Base-by-base conservation (phyloP, 2,329 filamentous ascomycete species). In the Magnaporthales sp. region DNA sequence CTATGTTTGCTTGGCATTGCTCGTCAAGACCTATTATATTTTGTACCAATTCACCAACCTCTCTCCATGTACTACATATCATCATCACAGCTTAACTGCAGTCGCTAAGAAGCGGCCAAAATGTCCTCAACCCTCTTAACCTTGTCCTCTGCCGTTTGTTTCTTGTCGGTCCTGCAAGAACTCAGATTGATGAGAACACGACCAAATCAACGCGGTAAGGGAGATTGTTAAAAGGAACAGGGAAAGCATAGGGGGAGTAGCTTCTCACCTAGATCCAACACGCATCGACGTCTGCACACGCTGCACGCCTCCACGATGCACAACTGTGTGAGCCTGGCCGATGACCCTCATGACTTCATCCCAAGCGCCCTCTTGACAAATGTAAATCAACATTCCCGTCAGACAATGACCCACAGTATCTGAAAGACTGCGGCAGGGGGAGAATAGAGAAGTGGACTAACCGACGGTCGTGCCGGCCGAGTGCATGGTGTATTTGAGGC, bases 391-490 rank as follows among this genome's bases (percentile, higher is more conserved):
- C 10, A 54, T 19, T 13, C 24, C 15, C 32, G 27, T 60, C 27
- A 26, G 22, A 60, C 22, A 3, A 60, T 24, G 5, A 22, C 6
- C 15, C 54, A 38, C 15, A 15, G 24, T 19, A 22, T 1, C 38
- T n/a, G 15, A 22, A n/a, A n/a, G 11, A 8, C 62, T 11, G 8
- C 1, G 46, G 31, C 19, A 2, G 2, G 22, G 4, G 15, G 24
- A 51, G 51, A 63, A 31, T 66, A 61, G 54, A 66, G 31, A 32
- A 29, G n/a, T n/a, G n/a, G 30, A 81, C 88, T 67, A 81, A 95
- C 92, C 93, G 66, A 98, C 86, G 0, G 94, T 98, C 0, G 94
- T 97, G 13, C 94, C 95, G 2, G 93, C 93, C 29, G 91, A 93
- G 79, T 98, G 94, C 92, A 98, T 95, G 62, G 85, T 88, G 75